Evolutionary conservation across 1,139 yeast genomes (phyloP), one percentile per base, ranked within the genome.

Genomic region (Meyerozyma smithsonii): DNA sequence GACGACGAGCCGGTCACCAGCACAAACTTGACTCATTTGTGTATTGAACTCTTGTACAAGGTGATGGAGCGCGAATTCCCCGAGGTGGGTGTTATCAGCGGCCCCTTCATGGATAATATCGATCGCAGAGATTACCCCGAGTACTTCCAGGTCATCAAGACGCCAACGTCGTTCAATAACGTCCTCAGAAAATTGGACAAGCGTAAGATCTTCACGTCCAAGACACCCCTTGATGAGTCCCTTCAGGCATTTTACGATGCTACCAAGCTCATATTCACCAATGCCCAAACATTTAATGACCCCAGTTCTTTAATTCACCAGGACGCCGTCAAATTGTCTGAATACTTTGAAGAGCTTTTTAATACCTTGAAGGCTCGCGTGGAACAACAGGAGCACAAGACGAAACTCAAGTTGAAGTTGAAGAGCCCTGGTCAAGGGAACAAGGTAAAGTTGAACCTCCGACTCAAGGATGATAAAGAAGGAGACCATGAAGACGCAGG

Each of bases 271-370:
- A 74, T 81, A 10, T 80, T 81, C 54, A 54, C 66, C 39, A 81
- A 81, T 55, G 84, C 85, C 2, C 72, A 72, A 45, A 61, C 72
- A 4, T 81, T 76, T 52, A 81, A 79, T 54, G 79, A 76, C 43
- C 76, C 77, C 15, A 69, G 68, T 4, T 70, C 83, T 18, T 62
- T 74, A 28, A 77, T 80, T 36, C 72, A 73, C 49, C 78, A 75
- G 47, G 84, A 81, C 56, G 76, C 86, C 1, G 59, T 56, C 23
- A 69, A 69, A 37, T 61, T 81, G 41, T 59, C 60, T 37, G 58
- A 56, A 11, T 51, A 54, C n/a, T 69, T 70, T 40, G 56, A 57
- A 15, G 61, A 56, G 39, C 61, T 61, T 44, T 67, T 51, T 43
- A 44, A 50, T 3, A 59, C 51, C 15, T 51, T 70, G 36, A 57